phyloP scores from a whole-genome alignment of 352 stramenopile genomes.

The Globisporangium barbulae region DNA sequence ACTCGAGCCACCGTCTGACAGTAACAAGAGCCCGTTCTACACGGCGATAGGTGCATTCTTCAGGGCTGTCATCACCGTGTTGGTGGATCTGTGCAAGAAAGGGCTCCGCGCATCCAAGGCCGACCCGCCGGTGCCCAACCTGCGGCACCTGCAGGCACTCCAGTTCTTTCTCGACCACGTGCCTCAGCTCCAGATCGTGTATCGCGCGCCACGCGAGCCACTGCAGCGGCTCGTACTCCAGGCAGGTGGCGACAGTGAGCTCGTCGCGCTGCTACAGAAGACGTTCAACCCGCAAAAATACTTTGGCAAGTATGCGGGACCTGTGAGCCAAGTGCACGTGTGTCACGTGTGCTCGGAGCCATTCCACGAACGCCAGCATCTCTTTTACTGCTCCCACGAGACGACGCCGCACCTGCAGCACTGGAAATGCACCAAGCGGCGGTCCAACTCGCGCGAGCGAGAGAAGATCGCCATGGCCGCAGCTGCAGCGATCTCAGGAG shows the following conservation, averaged over 20 bases:
- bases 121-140: conserved; percentile 47
- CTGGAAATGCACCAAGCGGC: conserved; percentile 76
- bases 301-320: conserved; percentile 52
- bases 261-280: conserved; percentile 48
- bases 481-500: conserved; percentile 10
- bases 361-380: conserved; percentile 70
- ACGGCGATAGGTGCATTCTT: conserved; percentile 36
- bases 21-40: conserved; percentile 20
- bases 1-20: conserved; percentile 12
- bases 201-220: conserved; percentile 24
- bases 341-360: conserved; percentile 70
- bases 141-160: conserved; percentile 64
- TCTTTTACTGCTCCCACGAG: conserved; percentile 65
- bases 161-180: conserved; percentile 68
- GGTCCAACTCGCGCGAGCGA: conserved; percentile 23
- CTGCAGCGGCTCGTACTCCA: conserved; percentile 22
- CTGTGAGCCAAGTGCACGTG: conserved; percentile 47
- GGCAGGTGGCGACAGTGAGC: conserved; percentile 38
- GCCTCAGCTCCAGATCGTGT: conserved; percentile 60
- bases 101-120: conserved; percentile 42
- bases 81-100: conserved; percentile 56
- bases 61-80: conserved; percentile 31
- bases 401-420: conserved; percentile 55
- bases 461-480: conserved; percentile 21
- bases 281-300: conserved; percentile 54